Conservation (phyloP, 345 rosid species). For the Populus alba region DNA sequence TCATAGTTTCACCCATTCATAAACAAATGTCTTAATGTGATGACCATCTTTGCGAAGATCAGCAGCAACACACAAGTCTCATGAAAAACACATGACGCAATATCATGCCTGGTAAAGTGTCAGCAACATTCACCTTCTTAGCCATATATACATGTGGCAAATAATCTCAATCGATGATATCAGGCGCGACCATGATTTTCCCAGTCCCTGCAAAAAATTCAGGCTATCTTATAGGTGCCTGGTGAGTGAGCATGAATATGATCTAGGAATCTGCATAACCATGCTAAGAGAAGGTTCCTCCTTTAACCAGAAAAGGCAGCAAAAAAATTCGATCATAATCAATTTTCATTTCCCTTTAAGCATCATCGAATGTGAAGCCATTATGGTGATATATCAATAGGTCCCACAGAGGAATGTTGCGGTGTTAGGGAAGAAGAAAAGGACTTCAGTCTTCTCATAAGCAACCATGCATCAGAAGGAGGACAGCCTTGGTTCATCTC, state of each 20-base stretch:
- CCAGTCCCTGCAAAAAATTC: not conserved
- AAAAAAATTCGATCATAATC: not conserved
- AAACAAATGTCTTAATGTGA: not conserved
- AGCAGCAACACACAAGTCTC: too few species aligned
- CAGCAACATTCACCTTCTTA: not conserved
- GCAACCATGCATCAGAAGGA: slow-evolving; percentile 67
- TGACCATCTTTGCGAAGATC: not conserved
- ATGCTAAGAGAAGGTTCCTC: not conserved
- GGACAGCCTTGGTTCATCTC: slow-evolving; percentile 76
- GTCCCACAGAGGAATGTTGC: slow-evolving; percentile 1
- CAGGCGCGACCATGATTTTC: not conserved
- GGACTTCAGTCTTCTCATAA: slow-evolving; percentile 55
- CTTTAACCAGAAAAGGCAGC: not conserved
- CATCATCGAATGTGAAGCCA: not conserved
- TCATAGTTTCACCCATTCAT: not conserved
- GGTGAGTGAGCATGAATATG: not conserved
- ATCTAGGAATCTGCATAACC: not conserved
- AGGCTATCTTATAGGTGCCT: not conserved
- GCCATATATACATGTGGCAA: not conserved
- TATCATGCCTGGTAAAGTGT: not conserved
- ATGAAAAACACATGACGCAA: not conserved
- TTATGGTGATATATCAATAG: slow-evolving; percentile 51
- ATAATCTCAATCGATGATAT: not conserved
- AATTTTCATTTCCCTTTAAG: not conserved
- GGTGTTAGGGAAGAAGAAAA: slow-evolving; percentile 23